Conservation (phyloP, 352 stramenopile species). For the Pythium rhizo-oryzae region DNA sequence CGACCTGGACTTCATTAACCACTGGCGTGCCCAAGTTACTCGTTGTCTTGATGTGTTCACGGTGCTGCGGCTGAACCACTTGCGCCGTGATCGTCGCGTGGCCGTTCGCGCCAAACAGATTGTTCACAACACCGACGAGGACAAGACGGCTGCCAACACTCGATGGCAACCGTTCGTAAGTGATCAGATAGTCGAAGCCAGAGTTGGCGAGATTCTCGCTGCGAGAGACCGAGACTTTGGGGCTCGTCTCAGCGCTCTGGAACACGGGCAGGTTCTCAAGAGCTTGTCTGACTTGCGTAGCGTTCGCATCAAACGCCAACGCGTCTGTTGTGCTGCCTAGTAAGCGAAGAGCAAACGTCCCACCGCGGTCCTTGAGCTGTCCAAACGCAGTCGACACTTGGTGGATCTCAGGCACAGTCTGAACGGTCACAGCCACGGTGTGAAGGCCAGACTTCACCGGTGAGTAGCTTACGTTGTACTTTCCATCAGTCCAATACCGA, state of each 20-base stretch:
- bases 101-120: conserved; percentile 62
- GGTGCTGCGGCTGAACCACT: conserved; percentile 38
- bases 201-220: conserved; percentile 47
- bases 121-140: conserved; percentile 53
- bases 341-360: conserved; percentile 83
- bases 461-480: conserved; percentile 88
- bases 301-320: conserved; percentile 85
- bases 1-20: conserved; percentile 72
- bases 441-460: conserved; percentile 83
- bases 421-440: conserved; percentile 84
- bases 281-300: conserved; percentile 59
- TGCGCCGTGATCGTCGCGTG: conserved; percentile 35
- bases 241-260: not conserved
- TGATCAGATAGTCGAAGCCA: conserved; percentile 80
- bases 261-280: conserved; percentile 67
- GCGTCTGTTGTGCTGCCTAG: conserved; percentile 56
- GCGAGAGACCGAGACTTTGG: conserved; percentile 54
- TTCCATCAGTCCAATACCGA: conserved; percentile 60
- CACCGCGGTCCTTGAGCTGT: conserved; percentile 63
- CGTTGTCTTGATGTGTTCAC: conserved; percentile 79
- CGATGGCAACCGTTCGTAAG: conserved; percentile 51
- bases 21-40: conserved; percentile 51
- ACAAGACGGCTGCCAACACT: conserved; percentile 32
- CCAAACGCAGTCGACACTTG: conserved; percentile 81
- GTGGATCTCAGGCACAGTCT: conserved; percentile 82